Conservation (phyloP, 2,329 filamentous ascomycete species). For the Aspergillus fumigatus region DNA sequence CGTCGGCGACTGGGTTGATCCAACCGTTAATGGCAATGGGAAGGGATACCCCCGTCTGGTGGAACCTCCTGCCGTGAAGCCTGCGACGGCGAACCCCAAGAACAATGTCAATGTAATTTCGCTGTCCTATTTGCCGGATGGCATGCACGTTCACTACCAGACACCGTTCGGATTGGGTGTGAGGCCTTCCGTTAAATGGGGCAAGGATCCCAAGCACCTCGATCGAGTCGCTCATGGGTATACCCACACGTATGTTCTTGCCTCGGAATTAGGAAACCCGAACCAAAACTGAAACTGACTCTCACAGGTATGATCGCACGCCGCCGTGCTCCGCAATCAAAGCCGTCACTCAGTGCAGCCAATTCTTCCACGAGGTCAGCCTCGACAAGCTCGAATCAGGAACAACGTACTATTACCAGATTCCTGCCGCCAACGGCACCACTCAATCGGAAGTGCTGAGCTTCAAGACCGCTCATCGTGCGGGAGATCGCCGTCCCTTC, state of each 20-base stretch:
- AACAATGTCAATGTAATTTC: slow-evolving; percentile 54
- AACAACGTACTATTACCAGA: slow-evolving; percentile 51
- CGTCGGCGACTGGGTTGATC: slow-evolving; percentile 50
- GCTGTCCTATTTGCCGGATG: slow-evolving; percentile 45
- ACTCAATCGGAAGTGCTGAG: slow-evolving; percentile 44
- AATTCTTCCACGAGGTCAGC: slow-evolving; percentile 51
- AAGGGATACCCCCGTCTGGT: slow-evolving; percentile 50
- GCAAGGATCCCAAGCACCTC: slow-evolving; percentile 31
- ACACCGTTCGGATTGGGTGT: slow-evolving; percentile 50
- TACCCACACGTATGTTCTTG: slow-evolving; percentile 36
- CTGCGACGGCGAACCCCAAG: slow-evolving; percentile 38
- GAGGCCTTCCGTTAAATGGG: slow-evolving; percentile 44
- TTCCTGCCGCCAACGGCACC: slow-evolving; percentile 47
- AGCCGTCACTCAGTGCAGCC: slow-evolving; percentile 47
- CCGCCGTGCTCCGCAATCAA: slow-evolving; percentile 45
- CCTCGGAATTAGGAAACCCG: neutral
- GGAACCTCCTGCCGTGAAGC: slow-evolving; percentile 48
- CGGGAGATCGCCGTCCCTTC: slow-evolving; percentile 42
- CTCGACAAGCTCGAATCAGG: slow-evolving; percentile 39
- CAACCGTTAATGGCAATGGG: slow-evolving; percentile 48
- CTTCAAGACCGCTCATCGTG: slow-evolving; percentile 45
- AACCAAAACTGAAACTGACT: neutral
- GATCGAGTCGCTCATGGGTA: slow-evolving; percentile 34
- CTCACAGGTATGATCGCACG: slow-evolving; percentile 45
- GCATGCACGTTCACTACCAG: slow-evolving; percentile 52